These are phyloP conservation scores for Durio zibethinus DNA, from an alignment of 345 rosid species.

Conservation along the genomic window DNA sequence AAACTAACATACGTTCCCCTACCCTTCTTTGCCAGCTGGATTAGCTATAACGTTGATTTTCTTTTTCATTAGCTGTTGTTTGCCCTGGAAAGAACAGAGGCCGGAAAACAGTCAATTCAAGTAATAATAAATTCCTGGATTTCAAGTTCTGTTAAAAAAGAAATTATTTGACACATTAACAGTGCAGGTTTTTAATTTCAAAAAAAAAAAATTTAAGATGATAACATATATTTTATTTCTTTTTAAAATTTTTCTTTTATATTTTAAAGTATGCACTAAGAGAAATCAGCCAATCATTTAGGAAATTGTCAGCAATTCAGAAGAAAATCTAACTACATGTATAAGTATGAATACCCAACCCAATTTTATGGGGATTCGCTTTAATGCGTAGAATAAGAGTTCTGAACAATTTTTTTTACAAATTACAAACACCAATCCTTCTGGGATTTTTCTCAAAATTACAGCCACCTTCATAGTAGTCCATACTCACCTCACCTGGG, in stretches of 20 bases:
- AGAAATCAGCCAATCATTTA: neutral
- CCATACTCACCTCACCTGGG: conserved; percentile 36
- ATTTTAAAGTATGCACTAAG: no score
- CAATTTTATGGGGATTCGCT: neutral
- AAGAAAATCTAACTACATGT: neutral
- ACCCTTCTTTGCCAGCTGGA: no score
- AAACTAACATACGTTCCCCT: neutral
- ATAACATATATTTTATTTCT: no score
- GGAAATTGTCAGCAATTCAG: neutral
- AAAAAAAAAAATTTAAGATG: no score
- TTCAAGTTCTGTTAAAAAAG: no score
- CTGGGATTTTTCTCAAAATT: conserved; percentile 1
- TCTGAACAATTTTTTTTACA: neutral
- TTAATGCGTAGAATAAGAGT: neutral
- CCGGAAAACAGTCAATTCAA: neutral
- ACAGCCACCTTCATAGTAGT: neutral
- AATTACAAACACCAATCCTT: neutral
- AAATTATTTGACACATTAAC: no score
- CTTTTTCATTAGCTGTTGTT: neutral
- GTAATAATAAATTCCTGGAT: neutral
- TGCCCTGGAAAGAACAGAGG: no score
- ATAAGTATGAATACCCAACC: neutral
- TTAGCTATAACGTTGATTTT: no score
- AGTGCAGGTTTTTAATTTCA: no score
- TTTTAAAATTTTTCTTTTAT: no score